phyloP scores from a whole-genome alignment of 768 basidiomycete species.

The Amanita pallidorosea region DNA sequence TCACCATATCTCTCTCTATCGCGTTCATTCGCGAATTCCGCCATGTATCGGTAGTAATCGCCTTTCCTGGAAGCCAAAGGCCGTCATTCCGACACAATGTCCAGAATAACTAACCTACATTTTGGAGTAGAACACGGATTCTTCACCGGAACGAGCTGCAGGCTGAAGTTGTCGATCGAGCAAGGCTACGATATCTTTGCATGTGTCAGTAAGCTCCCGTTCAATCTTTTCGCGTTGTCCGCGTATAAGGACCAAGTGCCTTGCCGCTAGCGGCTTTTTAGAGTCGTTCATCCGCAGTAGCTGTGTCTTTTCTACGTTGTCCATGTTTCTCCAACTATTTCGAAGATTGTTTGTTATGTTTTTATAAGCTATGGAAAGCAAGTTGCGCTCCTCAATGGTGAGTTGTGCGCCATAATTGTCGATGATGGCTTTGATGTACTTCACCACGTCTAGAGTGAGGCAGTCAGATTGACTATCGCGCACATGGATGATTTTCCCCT shows the following conservation, averaged over 20 bases:
- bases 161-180: slow-evolving; percentile 40
- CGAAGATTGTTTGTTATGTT: slow-evolving; percentile 78
- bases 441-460: slow-evolving; percentile 52
- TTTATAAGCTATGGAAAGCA: slow-evolving; percentile 86
- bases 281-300: slow-evolving; percentile 32
- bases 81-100: background rate
- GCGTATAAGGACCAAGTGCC: slow-evolving; percentile 58
- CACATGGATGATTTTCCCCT: background rate
- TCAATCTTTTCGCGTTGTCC: slow-evolving; percentile 69
- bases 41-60: slow-evolving; percentile 87
- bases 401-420: slow-evolving; percentile 57
- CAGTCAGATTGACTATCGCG: background rate
- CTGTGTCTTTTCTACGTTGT: slow-evolving; percentile 64
- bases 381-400: slow-evolving; percentile 78
- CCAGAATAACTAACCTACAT: slow-evolving; percentile 35
- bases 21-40: slow-evolving; percentile 70
- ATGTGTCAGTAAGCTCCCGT: slow-evolving; percentile 63
- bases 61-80: slow-evolving; percentile 27
- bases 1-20: slow-evolving; percentile 62
- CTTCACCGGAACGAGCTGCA: slow-evolving; percentile 61
- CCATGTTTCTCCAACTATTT: slow-evolving; percentile 76
- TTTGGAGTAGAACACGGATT: slow-evolving; percentile 85
- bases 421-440: slow-evolving; percentile 69
- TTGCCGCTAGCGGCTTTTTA: slow-evolving; percentile 13
- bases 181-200: slow-evolving; percentile 68